These are phyloP conservation scores for Dysphania ambrosioides DNA, from an alignment of 148 eudicot genomes.

Conservation along the genomic window DNA sequence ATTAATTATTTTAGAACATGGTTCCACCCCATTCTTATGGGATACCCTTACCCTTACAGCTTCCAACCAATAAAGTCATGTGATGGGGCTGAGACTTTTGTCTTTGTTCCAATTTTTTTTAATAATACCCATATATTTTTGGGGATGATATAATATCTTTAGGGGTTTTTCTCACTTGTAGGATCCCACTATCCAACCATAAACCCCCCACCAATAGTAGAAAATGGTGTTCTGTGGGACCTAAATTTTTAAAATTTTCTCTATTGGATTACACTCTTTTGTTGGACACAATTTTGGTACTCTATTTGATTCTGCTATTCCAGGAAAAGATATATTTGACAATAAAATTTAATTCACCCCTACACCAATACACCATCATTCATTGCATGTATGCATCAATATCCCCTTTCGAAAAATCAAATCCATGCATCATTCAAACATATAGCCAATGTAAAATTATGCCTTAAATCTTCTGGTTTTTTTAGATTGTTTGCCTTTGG, in stretches of 20 bases:
- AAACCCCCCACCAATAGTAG: constrained; percentile 31
- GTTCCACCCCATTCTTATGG: constrained; percentile 61
- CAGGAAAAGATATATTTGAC: constrained; percentile 18
- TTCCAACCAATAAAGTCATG: constrained; percentile 69
- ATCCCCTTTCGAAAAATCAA: not conserved
- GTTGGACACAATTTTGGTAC: constrained; percentile 16
- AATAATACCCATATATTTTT: not conserved
- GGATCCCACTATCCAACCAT: constrained; percentile 30
- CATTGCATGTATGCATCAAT: constrained; percentile 1
- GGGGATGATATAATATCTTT: constrained; percentile 1
- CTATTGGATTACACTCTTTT: constrained; percentile 21
- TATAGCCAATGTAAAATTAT: constrained; percentile 5
- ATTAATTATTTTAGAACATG: too few species aligned
- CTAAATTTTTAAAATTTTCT: constrained; percentile 17
- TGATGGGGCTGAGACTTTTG: constrained; percentile 42
- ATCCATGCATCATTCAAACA: constrained; percentile 7
- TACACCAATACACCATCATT: constrained; percentile 17
- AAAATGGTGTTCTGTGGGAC: constrained; percentile 24
- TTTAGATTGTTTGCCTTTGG: not conserved
- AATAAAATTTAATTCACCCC: not conserved
- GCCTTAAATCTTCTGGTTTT: not conserved
- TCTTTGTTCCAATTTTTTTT: constrained; percentile 46
- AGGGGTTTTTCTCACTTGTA: constrained; percentile 26
- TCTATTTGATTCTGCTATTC: constrained; percentile 16
- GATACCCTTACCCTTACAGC: constrained; percentile 36